A percentile compares a stretch with the other conserved stretches of the same genome.
phyloP scores from a whole-genome alignment of 306 rosid species.

The Corylus heterophylla region DNA sequence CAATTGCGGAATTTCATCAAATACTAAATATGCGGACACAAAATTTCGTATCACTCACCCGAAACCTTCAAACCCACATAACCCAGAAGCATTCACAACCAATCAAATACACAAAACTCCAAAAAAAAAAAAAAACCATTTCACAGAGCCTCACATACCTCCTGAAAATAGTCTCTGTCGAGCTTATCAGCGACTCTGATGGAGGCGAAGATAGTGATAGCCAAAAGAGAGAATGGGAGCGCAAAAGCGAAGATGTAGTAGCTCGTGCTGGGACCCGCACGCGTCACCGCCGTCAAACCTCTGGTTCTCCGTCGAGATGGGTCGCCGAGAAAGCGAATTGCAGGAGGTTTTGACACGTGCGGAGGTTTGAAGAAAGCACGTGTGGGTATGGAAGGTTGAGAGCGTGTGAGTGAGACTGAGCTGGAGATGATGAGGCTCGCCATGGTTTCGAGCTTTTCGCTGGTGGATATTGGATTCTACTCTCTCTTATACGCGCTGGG shows the following conservation, averaged over 20 bases:
- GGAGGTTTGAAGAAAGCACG: conserved; percentile 6
- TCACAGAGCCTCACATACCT: not conserved
- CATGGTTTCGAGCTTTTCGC: conserved; percentile 39
- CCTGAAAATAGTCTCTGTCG: not conserved
- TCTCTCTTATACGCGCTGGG: not conserved
- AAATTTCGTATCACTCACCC: not conserved
- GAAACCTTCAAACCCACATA: not conserved
- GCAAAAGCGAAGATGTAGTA: conserved; percentile 5
- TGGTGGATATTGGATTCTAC: not conserved
- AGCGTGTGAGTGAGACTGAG: not conserved
- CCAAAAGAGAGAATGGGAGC: conserved; percentile 7
- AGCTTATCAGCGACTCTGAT: conserved; percentile 6
- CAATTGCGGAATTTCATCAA: not conserved
- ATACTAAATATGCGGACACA: not conserved
- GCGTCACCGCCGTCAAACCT: conserved; percentile 8
- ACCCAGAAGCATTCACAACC: not conserved
- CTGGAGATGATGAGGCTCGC: conserved; percentile 45
- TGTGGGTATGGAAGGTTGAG: not conserved
- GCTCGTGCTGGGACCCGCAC: conserved; percentile 5
- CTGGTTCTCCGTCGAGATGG: conserved; percentile 3
- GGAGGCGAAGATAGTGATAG: conserved; percentile 5
- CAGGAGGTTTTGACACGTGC: not conserved
- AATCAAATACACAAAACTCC: not conserved
- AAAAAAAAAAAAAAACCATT: not conserved
- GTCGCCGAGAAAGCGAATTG: not conserved